Evolutionary conservation across 1,284 basidiomycete species (phyloP), one percentile per base, ranked within the genome.

Genomic region (Pseudozyma flocculosa): DNA sequence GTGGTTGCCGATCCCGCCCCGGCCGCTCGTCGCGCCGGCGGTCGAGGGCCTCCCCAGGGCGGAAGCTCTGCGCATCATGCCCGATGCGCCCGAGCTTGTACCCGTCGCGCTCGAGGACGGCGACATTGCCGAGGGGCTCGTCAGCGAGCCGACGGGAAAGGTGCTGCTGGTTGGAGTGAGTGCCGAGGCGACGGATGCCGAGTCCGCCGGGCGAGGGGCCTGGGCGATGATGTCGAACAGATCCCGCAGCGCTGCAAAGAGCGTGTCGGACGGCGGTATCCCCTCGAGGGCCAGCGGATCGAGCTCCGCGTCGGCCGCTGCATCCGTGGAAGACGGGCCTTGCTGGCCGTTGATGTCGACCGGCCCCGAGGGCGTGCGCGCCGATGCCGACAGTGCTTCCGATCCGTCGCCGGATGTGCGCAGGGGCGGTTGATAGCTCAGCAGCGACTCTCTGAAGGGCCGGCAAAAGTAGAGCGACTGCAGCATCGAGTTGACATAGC

Each of bases 401-500:
- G n/a, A n/a, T n/a, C 52, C 51, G 23, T 50, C 52, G 38, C 52
- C 47, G 8, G 48, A 49, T 13, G 55, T 44, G 9, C 49, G 49
- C 21, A 41, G 40, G 0, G 47, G 43, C 2, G 26, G 18, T 37
- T 59, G 59, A 40, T 65, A 57, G 45, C 55, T 58, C 40, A 75
- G 82, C 59, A 91, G 80, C 53, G 89, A 86, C 40, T 88, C 84
- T 37, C 89, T 83, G 74, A 92, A 90, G 0, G 89, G 88, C n/a
- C 82, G 79, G 66, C 88, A 90, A 66, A 88, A 88, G 80, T 96
- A 98, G 49, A 98, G 85, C 0, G 94, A 88, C 79, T 98, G 94
- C 11, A 98, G 84, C 24, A 98, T 90, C 17, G 94, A 97, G 80
- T 97, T 98, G 81, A 89, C 92, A 80, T 98, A 98, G 78, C 45